Evolutionary conservation across 1,284 basidiomycete genomes (phyloP).

Genomic region (Tilletiopsis washingtonensis): DNA sequence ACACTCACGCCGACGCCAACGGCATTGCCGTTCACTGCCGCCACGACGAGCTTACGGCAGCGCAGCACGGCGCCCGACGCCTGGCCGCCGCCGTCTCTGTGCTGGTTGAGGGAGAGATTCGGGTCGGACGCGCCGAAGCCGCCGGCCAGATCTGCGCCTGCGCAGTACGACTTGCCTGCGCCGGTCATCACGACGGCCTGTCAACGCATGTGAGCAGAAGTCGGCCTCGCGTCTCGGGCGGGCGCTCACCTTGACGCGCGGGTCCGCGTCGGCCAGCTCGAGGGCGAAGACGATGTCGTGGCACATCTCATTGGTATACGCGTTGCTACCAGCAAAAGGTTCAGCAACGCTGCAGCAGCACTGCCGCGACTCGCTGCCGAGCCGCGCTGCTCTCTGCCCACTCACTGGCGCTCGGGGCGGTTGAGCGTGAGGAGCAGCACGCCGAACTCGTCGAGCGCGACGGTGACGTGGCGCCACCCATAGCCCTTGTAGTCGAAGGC

Average conservation of each 20-base stretch:
- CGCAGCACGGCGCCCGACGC: constrained; percentile 18
- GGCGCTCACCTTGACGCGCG: constrained; percentile 20
- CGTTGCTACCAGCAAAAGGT: constrained; percentile 10
- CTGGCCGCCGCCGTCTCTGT: constrained; percentile 31
- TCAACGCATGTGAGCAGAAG: background rate
- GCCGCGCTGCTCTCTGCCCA: background rate
- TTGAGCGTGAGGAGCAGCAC: constrained; percentile 7
- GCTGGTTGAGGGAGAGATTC: constrained; percentile 8
- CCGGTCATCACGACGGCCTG: constrained; percentile 23
- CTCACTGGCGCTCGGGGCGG: background rate
- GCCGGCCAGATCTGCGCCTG: constrained; percentile 24
- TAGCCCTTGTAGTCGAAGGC: constrained; percentile 4
- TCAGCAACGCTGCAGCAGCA: background rate
- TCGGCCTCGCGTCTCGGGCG: background rate
- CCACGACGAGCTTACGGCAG: constrained; percentile 28
- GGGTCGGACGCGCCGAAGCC: constrained; percentile 30
- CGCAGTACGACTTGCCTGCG: constrained; percentile 28
- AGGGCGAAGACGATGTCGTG: constrained; percentile 26
- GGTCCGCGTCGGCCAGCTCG: constrained; percentile 32
- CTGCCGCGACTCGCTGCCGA: background rate
- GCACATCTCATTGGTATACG: constrained; percentile 25
- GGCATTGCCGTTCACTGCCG: constrained; percentile 34
- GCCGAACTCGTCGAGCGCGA: constrained; percentile 1
- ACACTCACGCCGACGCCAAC: constrained; percentile 33
- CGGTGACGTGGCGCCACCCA: constrained; percentile 1